Conservation (phyloP, 1,284 basidiomycete species). For the Meripilus lineatus region DNA sequence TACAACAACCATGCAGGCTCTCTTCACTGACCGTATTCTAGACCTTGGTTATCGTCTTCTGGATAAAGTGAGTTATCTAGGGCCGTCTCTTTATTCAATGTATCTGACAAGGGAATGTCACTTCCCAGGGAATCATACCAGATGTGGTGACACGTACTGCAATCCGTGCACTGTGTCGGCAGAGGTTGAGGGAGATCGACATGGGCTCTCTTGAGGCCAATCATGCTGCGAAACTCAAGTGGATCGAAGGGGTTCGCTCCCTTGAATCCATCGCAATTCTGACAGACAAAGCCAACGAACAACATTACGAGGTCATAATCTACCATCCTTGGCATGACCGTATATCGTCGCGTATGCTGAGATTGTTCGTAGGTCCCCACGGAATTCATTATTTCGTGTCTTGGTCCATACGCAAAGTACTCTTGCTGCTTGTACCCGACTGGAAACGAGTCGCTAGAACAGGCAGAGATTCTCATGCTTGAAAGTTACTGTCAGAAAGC, state of each 20-base stretch:
- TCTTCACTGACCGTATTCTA: constrained; percentile 8
- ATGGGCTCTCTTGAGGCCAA: constrained; percentile 58
- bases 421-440: constrained; percentile 71
- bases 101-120: background rate
- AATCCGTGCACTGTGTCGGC: constrained; percentile 55
- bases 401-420: constrained; percentile 64
- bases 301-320: constrained; percentile 68
- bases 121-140: constrained; percentile 48
- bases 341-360: background rate
- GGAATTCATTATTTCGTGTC: constrained; percentile 59
- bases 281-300: constrained; percentile 71
- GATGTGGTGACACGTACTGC: constrained; percentile 57
- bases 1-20: background rate
- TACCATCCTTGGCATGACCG: background rate
- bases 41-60: constrained; percentile 22
- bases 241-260: constrained; percentile 50
- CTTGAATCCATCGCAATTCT: constrained; percentile 59
- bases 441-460: constrained; percentile 57
- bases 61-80: constrained; percentile 13
- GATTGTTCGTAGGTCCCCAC: constrained; percentile 50
- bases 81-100: background rate
- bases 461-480: constrained; percentile 70
- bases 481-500: constrained; percentile 71
- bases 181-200: constrained; percentile 61
- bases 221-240: constrained; percentile 63